phyloP scores from a whole-genome alignment of 176 grass and related monocot genomes.

The Triticum timopheevii region DNA sequence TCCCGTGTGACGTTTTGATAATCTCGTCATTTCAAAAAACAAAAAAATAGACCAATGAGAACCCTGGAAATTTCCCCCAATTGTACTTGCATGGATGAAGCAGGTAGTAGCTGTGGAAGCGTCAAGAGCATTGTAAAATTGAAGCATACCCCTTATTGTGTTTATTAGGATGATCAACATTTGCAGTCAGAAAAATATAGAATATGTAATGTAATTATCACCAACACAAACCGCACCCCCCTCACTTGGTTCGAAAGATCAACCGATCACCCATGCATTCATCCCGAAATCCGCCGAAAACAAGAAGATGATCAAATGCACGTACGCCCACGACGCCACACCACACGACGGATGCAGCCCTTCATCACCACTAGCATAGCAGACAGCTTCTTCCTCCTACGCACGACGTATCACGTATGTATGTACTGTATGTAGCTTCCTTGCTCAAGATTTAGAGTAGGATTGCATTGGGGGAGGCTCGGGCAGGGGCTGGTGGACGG shows the following conservation, averaged over 20 bases:
- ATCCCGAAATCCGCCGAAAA: neutral
- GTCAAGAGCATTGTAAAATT: neutral
- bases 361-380: constrained; percentile 14
- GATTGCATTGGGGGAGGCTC: neutral
- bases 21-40: no score
- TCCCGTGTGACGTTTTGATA: no score
- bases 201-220: neutral
- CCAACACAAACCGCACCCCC: neutral
- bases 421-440: neutral
- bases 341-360: neutral
- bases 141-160: neutral
- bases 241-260: neutral
- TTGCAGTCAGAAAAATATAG: neutral
- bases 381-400: neutral
- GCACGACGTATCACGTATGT: neutral
- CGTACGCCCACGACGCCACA: neutral
- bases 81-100: no score
- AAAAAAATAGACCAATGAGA: no score
- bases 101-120: neutral
- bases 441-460: constrained; percentile 24
- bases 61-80: no score
- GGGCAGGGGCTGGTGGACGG: constrained; percentile 29
- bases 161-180: neutral
- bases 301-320: neutral
- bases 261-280: neutral